Base-by-base conservation (phyloP, 805 yeast species). In the Yamadazyma ubonensis region DNA sequence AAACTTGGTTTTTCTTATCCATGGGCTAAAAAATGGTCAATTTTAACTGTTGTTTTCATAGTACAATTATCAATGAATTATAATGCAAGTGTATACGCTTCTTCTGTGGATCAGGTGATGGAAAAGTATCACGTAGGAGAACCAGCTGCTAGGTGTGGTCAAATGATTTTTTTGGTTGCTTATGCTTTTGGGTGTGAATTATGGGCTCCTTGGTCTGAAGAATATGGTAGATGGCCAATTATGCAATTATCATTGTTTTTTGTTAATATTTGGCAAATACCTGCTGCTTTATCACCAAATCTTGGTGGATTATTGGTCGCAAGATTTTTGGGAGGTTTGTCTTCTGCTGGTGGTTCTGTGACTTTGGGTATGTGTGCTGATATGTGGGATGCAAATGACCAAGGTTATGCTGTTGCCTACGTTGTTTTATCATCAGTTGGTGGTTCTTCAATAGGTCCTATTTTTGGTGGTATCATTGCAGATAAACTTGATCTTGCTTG, bases 61-160 rank as follows among this genome's bases (percentile, higher is more conserved):
- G 70, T 66, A 11, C 73, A 67, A 43, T 41, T 63, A 36, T 65
- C 71, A 3, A 67, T 67, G 71, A 67, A 67, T 46, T 67, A 63
- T 54, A 67, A 67, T 48, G 44, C 73, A 1, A 55, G 65, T 42
- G 58, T 67, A 6, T 67, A 55, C 38, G 54, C 61, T 8, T 47
- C 49, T 11, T 58, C 61, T 7, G 49, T 53, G 5, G 44, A 54
- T 8, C 40, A 42, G 10, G 48, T 59, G 17, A 33, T 57, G 11
- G 61, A 54, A 25, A 46, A 58, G 3, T 60, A 48, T 38, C 40
- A 45, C 21, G 45, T 59, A 16, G 39, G 53, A 21, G 47, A 43
- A 38, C 59, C 52, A 22, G 55, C 51, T 25, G 61, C 54, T 3
- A 44, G 61, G 21, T 50, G 50, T 16, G 51, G 58, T 8, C 61